A percentile compares a stretch with the other conserved stretches of the same genome.
phyloP scores from a whole-genome alignment of 2,329 filamentous ascomycete species.

The Ascochyta fabae region DNA sequence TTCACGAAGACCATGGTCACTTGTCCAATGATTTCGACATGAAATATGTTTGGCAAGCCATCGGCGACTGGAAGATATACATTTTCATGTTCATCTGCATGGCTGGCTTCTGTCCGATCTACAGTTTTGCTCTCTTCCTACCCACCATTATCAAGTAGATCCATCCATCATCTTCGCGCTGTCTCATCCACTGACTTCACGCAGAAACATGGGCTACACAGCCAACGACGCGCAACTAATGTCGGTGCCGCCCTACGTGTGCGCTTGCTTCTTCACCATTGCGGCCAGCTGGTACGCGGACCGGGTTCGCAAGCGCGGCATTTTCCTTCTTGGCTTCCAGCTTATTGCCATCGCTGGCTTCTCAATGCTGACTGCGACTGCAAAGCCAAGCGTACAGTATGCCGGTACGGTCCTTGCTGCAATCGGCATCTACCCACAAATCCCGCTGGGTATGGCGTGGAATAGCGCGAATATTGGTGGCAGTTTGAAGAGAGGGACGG shows the following conservation, averaged over 20 bases:
- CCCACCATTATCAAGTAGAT: conserved; percentile 62
- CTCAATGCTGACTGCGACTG: conserved; percentile 38
- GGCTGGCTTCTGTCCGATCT: conserved; percentile 51
- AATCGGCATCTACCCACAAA: conserved; percentile 60
- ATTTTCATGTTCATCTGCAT: conserved; percentile 51
- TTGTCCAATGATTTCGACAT: conserved; percentile 48
- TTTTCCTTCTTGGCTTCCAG: conserved; percentile 43
- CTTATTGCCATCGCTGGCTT: conserved; percentile 62
- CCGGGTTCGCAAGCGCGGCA: conserved; percentile 33
- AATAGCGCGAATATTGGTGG: conserved; percentile 65
- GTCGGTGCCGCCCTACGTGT: conserved; percentile 66
- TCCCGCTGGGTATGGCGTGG: conserved; percentile 64
- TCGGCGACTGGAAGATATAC: conserved; percentile 54
- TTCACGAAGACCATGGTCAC: conserved; percentile 64
- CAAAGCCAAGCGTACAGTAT: conserved; percentile 40
- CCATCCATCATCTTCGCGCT: conserved; percentile 50
- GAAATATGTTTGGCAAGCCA: conserved; percentile 48
- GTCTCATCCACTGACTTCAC: conserved; percentile 62
- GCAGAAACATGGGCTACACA: conserved; percentile 63
- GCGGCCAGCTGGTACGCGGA: conserved; percentile 41
- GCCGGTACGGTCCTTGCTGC: conserved; percentile 45
- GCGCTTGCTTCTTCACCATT: conserved; percentile 47
- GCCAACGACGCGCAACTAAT: conserved; percentile 48
- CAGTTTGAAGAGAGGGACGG: conserved; percentile 61
- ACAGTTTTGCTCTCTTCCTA: conserved; percentile 55